Evolutionary conservation across 2,329 filamentous ascomycete species (phyloP), one percentile per base, ranked within the genome.

Genomic region (Exophiala viscosa): DNA sequence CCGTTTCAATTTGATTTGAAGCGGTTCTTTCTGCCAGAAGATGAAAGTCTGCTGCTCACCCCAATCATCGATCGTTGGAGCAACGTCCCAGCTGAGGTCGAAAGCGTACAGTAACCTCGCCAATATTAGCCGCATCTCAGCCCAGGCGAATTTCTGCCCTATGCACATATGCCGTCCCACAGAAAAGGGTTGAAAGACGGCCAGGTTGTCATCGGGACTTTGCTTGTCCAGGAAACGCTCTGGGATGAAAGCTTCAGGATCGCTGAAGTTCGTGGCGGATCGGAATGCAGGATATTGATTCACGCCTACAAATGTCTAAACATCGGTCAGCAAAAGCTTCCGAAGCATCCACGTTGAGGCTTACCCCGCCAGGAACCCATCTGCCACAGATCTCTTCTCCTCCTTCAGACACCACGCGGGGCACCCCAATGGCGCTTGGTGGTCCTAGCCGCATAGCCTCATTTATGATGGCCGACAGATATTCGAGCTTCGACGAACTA

Each of bases 61-160:
- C 48, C 48, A 50, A 28, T 50, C 49, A 14, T 38, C 15, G 10
- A 50, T 18, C 17, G 38, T 32, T 15, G 48, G 33, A 13, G 33
- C 20, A 1, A 62, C 40, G 33, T 62, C 57, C 48, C 48, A 44
- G 40, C 39, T 40, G 8, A 78, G 54, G 50, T 80, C 76, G 57
- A 78, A 80, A 39, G 74, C 74, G 63, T 69, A 79, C 1, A 80
- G 57, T 5, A 80, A 59, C 2, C 70, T 71, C 0, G 73, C 71
- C 7, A 80, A 61, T 33, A 79, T 73, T 5, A 77, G 62, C 5
- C 76, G 68, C 69, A 79, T 75, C 59, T 80, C 76, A n/a, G 73
- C 67, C 45, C 76, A 77, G 2, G 76, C 76, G 40, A 80, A 65
- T 51, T 74, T 77, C 40, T 46, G 41, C 11, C 45, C 49, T 13